These are phyloP conservation scores for Exutisphaerella laricina DNA, from an alignment of 2,329 filamentous ascomycete species.

Conservation along the genomic window DNA sequence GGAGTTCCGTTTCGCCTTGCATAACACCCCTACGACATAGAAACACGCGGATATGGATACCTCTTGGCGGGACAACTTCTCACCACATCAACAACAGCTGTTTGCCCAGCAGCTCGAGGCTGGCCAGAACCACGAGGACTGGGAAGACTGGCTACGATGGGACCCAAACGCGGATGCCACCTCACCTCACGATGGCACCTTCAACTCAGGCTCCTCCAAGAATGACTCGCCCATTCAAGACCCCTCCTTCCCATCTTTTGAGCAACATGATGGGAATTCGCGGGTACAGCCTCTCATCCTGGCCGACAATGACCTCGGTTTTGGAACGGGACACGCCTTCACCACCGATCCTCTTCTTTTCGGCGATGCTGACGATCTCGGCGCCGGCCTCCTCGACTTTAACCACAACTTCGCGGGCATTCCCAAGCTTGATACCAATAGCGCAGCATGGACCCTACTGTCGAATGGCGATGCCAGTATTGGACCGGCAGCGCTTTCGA, in stretches of 20 bases:
- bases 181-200: conserved; percentile 32
- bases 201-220: conserved; percentile 31
- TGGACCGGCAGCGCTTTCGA: conserved; percentile 22
- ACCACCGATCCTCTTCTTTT: conserved; percentile 27
- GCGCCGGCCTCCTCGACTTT: conserved; percentile 31
- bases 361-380: conserved; percentile 21
- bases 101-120: conserved; percentile 15
- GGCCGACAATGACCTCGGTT: conserved; percentile 29
- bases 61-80: conserved; percentile 18
- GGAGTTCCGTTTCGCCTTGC: conserved; percentile 4
- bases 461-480: conserved; percentile 19
- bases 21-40: conserved; percentile 4
- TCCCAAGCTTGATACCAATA: conserved; percentile 24
- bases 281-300: conserved; percentile 31
- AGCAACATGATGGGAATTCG: conserved; percentile 22
- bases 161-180: conserved; percentile 37
- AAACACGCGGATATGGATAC: conserved; percentile 13
- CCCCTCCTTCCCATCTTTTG: conserved; percentile 25
- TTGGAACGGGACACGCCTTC: conserved; percentile 19
- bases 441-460: conserved; percentile 23
- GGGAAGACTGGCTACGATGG: conserved; percentile 47
- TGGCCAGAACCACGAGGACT: conserved; percentile 30
- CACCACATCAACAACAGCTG: conserved; percentile 10
- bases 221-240: conserved; percentile 35
- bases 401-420: conserved; percentile 18